phyloP scores from a whole-genome alignment of 192 early-diverging fungal species.

The Coemansia umbellata region DNA sequence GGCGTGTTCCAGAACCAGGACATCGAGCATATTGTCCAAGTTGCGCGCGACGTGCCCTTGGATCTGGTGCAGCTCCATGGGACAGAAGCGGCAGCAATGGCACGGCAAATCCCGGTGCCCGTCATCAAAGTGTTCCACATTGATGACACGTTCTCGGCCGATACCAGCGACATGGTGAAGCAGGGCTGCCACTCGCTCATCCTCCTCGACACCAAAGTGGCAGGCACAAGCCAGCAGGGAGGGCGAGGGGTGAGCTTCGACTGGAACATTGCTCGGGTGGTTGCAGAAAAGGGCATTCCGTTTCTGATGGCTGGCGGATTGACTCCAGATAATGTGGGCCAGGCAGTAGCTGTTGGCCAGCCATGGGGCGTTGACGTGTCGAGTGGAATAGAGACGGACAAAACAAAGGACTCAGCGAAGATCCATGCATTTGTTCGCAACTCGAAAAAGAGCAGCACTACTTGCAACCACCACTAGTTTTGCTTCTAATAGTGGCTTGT shows the following conservation, averaged over 20 bases:
- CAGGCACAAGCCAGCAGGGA: constrained; percentile 58
- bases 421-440: constrained; percentile 67
- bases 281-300: constrained; percentile 60
- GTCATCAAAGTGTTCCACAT: constrained; percentile 90
- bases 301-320: constrained; percentile 90
- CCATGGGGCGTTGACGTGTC: constrained; percentile 92
- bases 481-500: too few relatives aligned
- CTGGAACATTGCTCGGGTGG: constrained; percentile 68
- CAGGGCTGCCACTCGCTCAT: constrained; percentile 24
- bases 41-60: constrained; percentile 62
- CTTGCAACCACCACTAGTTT: too few relatives aligned
- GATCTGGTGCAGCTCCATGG: constrained; percentile 97
- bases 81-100: constrained; percentile 60
- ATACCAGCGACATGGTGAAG: constrained; percentile 8
- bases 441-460: too few relatives aligned
- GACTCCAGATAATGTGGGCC: constrained; percentile 72
- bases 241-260: constrained; percentile 82
- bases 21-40: constrained; percentile 67
- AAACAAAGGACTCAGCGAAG: constrained; percentile 73
- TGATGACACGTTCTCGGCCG: constrained; percentile 52
- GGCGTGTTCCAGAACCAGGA: constrained; percentile 93
- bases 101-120: constrained; percentile 69
- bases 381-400: constrained; percentile 85
- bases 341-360: constrained; percentile 62
- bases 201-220: constrained; percentile 65